Evolutionary conservation across 495 filamentous ascomycete genomes (phyloP), one percentile per base, ranked within the genome.

Genomic region (Aspergillus heteromorphus): DNA sequence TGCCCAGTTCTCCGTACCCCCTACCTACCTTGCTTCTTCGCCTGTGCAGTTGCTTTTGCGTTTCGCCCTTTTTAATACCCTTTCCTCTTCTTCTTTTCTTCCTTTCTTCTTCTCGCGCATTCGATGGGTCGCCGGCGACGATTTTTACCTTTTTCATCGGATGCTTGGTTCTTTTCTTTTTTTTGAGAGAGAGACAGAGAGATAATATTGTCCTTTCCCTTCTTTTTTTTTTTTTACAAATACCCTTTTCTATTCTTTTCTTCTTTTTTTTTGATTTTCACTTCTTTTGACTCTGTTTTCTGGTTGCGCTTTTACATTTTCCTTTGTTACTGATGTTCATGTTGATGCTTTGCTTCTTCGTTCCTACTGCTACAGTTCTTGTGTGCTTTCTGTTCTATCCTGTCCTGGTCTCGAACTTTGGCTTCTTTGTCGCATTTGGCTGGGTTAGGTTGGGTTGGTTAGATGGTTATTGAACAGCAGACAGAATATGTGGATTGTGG

Each of bases 171-270:
- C 45, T 47, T 38, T 40, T 45, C 25, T 43, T 16, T 42, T 52
- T 27, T 11, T n/a, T n/a, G n/a, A n/a, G n/a, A n/a, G n/a, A n/a
- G n/a, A n/a, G n/a, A n/a, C n/a, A n/a, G n/a, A n/a, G n/a, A n/a
- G n/a, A n/a, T n/a, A n/a, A n/a, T 21, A 25, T 45, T 51, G 45
- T 36, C 30, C 38, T 20, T 53, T 23, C 14, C 31, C 40, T 54
- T 55, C 53, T 56, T 57, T 34, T 54, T 51, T 30, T 48, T 48
- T 25, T 27, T 54, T 2, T 30, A 9, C 13, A n/a, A 27, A 29
- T 38, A n/a, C 40, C 29, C 55, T 48, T 38, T 48, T 30, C 42
- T 47, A 38, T 40, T 41, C 20, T 43, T 19, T 43, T 52, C 19
- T 11, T 21, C n/a, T 45, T 51, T 50, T 36, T 27, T 30, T 23